Conservation (phyloP, 2,329 filamentous ascomycete species). For the Epichloe uncinata region DNA sequence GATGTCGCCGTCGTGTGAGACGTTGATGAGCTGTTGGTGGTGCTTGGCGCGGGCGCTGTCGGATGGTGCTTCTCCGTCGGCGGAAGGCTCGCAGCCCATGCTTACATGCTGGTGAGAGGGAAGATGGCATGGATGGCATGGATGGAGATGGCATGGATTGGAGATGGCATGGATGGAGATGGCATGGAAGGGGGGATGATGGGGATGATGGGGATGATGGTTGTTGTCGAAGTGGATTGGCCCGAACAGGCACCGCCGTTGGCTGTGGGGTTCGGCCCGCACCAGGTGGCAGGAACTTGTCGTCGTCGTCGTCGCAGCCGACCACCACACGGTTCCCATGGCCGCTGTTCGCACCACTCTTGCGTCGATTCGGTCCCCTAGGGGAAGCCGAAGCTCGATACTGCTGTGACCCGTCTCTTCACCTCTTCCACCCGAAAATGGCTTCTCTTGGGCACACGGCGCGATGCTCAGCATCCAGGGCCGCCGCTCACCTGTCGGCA, state of each 20-base stretch:
- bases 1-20: slow-evolving; percentile 48
- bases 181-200: no score
- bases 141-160: neutral
- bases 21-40: slow-evolving; percentile 25
- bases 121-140: neutral
- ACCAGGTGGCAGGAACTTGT: neutral
- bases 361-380: neutral
- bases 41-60: slow-evolving; percentile 5
- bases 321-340: slow-evolving; percentile 1
- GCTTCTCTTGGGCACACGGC: slow-evolving; percentile 10
- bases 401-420: slow-evolving; percentile 1
- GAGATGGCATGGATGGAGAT: no score
- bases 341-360: slow-evolving; percentile 2
- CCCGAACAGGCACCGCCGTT: no score
- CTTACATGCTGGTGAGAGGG: neutral
- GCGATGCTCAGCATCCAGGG: slow-evolving; percentile 10
- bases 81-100: slow-evolving; percentile 2
- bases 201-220: no score
- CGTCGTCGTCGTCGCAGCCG: neutral
- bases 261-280: no score
- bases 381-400: slow-evolving; percentile 5
- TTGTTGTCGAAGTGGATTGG: no score
- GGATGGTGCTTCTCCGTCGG: slow-evolving; percentile 5
- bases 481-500: slow-evolving; percentile 7
- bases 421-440: slow-evolving; percentile 9